Conservation (phyloP, 768 basidiomycete species). For the Lactarius deliciosus region DNA sequence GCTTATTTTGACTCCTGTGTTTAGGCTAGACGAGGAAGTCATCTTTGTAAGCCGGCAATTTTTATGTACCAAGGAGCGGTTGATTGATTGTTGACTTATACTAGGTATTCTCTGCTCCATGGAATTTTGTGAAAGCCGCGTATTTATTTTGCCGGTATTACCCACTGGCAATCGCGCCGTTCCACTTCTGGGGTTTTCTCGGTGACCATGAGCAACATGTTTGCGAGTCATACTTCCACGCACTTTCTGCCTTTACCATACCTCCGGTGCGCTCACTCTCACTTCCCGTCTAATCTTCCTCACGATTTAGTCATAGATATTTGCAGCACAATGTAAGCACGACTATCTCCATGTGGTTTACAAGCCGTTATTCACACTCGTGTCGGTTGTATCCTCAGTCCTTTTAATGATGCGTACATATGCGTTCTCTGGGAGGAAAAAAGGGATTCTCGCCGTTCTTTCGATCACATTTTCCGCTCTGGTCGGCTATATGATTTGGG, state of each 20-base stretch:
- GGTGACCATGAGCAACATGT: not conserved
- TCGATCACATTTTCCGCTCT: conserved; percentile 1
- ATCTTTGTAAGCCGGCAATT: conserved; percentile 4
- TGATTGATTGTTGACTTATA: not conserved
- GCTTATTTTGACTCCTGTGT: not conserved
- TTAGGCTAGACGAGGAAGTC: conserved; percentile 27
- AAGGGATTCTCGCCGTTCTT: conserved; percentile 10
- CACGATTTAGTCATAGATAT: conserved; percentile 1
- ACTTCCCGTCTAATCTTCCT: not conserved
- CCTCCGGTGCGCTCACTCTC: conserved; percentile 18
- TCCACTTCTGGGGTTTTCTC: conserved; percentile 22
- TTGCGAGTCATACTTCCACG: conserved; percentile 14
- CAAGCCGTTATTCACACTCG: not conserved
- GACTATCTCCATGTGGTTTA: not conserved
- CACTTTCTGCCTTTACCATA: conserved; percentile 14
- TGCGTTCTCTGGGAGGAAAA: conserved; percentile 22
- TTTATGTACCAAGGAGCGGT: not conserved
- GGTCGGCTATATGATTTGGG: conserved; percentile 14
- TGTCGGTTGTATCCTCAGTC: conserved; percentile 5
- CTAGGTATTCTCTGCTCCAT: conserved; percentile 22
- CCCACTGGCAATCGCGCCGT: conserved; percentile 20
- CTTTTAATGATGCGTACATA: conserved; percentile 28
- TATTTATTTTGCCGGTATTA: conserved; percentile 28
- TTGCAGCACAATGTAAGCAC: conserved; percentile 23
- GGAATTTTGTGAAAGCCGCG: conserved; percentile 19